Evolutionary conservation across 176 grass and related monocot species (phyloP), one percentile per base, ranked within the genome.

Genomic region (Bonia amplexicaulis): DNA sequence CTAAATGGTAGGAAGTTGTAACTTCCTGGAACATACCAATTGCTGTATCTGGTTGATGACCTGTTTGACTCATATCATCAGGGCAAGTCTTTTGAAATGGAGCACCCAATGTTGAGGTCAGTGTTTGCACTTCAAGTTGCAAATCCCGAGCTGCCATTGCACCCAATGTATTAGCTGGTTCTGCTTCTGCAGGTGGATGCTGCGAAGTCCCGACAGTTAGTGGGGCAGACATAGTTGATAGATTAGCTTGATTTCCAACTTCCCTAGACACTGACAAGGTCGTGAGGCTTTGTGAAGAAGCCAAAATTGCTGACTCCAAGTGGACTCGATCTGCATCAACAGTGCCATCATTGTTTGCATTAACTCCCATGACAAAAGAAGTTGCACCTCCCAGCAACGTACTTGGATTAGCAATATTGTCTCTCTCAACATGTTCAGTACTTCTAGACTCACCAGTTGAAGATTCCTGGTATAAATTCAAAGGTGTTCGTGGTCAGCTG

Each of bases 381-480:
- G 71, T 58, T 45, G 19, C 26, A 48, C 16, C 72, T 76, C 70
- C 63, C 44, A 46, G 79, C 64, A 77, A 69, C 41, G 69, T 59
- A 75, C 20, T 69, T 67, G 71, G 26, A 61, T 52, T 47, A 59
- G 64, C 41, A 84, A 64, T 42, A 42, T 58, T 87, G 20, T 79
- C 31, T 27, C 22, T 39, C 63, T 69, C 71, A 71, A 52, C 71
- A 54, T 82, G 48, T 53, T 76, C 77, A 62, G 12, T 51, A 51
- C 29, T 74, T 75, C 64, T 80, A 68, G 15, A 17, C 3, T 78
- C 65, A 70, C 10, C 15, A 29, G 35, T 29, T 23, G 6, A 83
- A 75, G 33, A 69, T 85, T 85, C 88, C 91, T 93, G 79, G 9
- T 77, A 64, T 8, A 71, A 20, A 62, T 47, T 11, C 16, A n/a